Conservation (phyloP, 306 rosid species). For the Lathyrus tuberosus region DNA sequence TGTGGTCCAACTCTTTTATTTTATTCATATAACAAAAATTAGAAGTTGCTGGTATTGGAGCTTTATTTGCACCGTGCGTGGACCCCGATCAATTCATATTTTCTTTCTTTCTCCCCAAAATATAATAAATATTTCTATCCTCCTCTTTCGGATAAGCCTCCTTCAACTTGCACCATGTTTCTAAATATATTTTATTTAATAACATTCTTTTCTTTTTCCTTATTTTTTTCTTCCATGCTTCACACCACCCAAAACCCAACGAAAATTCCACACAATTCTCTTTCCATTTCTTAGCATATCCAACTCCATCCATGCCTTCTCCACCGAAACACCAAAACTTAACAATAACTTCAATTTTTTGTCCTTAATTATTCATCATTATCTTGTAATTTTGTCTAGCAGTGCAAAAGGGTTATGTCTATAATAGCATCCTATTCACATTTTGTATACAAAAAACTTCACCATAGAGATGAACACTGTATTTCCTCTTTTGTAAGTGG, state of each 20-base stretch:
- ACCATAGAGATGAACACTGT: constrained; percentile 53
- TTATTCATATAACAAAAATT: no score
- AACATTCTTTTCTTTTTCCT: neutral
- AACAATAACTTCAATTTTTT: constrained; percentile 17
- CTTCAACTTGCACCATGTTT: constrained; percentile 6
- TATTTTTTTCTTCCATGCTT: neutral
- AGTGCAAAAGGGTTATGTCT: constrained; percentile 57
- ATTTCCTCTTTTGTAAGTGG: constrained; percentile 9
- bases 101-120: neutral
- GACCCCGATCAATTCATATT: no score
- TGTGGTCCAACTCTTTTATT: no score
- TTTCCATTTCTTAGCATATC: neutral
- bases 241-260: neutral
- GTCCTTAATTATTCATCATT: constrained; percentile 11
- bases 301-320: constrained; percentile 7
- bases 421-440: constrained; percentile 60
- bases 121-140: neutral
- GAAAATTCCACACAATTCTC: constrained; percentile 3
- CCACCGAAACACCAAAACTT: neutral
- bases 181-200: neutral
- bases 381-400: neutral
- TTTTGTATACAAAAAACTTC: constrained; percentile 48
- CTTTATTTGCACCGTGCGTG: no score
- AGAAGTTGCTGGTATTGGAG: no score
- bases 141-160: constrained; percentile 7